Percentiles rank a stretch among this genome's conserved stretches.
These are phyloP conservation scores for Backusella psychrophila DNA, from an alignment of 192 early-diverging fungal genomes.

Conservation along the genomic window DNA sequence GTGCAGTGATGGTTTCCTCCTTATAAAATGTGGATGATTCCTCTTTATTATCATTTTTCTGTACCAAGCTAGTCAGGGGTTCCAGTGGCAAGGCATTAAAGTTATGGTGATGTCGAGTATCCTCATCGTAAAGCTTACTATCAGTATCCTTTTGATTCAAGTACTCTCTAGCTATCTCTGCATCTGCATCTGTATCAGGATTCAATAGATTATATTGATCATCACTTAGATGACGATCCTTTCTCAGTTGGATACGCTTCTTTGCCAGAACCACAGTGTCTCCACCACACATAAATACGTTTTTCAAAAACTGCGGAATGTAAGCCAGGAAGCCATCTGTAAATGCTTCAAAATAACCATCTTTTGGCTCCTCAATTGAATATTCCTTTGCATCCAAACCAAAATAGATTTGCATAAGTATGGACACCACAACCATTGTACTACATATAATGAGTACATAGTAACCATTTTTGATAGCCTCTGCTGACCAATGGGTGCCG, in stretches of 20 bases:
- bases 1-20: neutral
- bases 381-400: constrained; percentile 24
- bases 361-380: constrained; percentile 5
- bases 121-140: neutral
- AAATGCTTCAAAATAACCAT: constrained; percentile 17
- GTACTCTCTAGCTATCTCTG: neutral
- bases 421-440: constrained; percentile 21
- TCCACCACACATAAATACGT: constrained; percentile 26
- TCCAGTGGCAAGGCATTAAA: constrained; percentile 17
- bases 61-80: constrained; percentile 2
- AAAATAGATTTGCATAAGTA: constrained; percentile 35
- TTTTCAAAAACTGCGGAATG: constrained; percentile 31
- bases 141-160: neutral
- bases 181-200: constrained; percentile 6
- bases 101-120: neutral
- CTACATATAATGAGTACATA: constrained; percentile 28
- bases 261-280: constrained; percentile 28
- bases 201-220: constrained; percentile 13
- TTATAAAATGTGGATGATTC: neutral
- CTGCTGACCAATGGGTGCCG: constrained; percentile 29
- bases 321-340: constrained; percentile 25
- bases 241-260: constrained; percentile 25
- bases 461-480: constrained; percentile 30
- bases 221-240: constrained; percentile 6
- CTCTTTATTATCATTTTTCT: neutral